Evolutionary conservation across 176 grass and related monocot species (phyloP).

Genomic region (Rhynchospora pubera): DNA sequence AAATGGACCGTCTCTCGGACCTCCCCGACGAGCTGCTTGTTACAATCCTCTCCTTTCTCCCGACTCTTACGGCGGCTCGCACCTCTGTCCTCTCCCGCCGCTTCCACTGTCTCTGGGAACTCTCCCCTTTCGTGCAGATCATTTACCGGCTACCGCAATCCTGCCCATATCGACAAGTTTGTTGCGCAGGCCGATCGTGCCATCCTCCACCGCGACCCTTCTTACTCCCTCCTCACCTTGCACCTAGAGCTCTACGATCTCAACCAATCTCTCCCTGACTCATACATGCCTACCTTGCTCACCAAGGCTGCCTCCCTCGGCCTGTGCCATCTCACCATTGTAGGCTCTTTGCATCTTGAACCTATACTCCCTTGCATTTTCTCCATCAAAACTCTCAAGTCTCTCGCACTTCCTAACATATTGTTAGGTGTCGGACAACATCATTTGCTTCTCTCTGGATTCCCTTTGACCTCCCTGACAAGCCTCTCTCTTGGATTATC

Average conservation of each 20-base stretch:
- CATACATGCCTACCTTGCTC: neutral
- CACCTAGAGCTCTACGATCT: neutral
- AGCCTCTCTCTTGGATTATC: neutral
- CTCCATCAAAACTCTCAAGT: neutral
- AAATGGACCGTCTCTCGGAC: neutral
- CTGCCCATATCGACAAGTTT: neutral
- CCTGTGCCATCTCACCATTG: neutral
- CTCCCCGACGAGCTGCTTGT: neutral
- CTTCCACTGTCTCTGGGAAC: neutral
- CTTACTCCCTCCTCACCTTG: neutral
- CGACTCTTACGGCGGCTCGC: neutral
- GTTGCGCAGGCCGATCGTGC: neutral
- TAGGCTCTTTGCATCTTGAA: neutral
- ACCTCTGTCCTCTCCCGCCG: neutral
- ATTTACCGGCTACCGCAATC: too few relatives aligned
- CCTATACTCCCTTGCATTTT: neutral
- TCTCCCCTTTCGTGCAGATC: neutral
- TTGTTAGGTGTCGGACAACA: too few relatives aligned
- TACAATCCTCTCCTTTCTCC: neutral
- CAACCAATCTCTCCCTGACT: neutral
- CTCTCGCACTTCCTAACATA: neutral
- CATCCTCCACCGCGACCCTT: neutral
- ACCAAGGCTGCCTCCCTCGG: neutral
- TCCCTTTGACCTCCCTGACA: neutral
- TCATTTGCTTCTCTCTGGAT: neutral